phyloP scores from a whole-genome alignment of 345 rosid genomes.

The Populus tremula region DNA sequence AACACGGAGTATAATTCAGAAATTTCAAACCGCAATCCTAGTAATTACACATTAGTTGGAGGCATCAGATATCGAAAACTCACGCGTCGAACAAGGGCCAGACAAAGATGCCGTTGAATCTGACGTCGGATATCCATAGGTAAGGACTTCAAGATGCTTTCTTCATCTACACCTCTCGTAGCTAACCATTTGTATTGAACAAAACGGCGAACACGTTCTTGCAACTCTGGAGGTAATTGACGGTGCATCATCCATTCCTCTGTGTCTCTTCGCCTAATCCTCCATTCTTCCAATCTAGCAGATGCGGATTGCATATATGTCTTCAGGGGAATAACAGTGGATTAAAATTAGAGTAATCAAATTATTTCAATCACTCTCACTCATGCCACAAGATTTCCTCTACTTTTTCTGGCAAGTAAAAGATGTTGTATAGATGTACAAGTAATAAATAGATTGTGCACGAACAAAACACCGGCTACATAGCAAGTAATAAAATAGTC shows the following conservation, averaged over 20 bases:
- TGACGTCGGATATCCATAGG: slow-evolving; percentile 87
- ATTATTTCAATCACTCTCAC: neutral
- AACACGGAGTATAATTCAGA: too few species aligned
- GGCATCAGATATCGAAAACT: slow-evolving; percentile 13
- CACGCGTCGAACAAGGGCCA: slow-evolving; percentile 88
- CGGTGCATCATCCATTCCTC: slow-evolving; percentile 99
- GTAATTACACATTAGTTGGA: too few species aligned
- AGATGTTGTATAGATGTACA: too few species aligned
- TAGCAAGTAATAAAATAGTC: too few species aligned
- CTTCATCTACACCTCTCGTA: slow-evolving; percentile 91
- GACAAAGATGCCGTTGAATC: slow-evolving; percentile 87
- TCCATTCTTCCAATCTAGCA: slow-evolving; percentile 84
- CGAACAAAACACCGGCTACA: too few species aligned
- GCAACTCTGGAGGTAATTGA: slow-evolving; percentile 71
- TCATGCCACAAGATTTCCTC: neutral
- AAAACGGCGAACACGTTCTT: slow-evolving; percentile 71
- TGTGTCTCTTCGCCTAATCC: slow-evolving; percentile 80
- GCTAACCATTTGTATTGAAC: slow-evolving; percentile 93
- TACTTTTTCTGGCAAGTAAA: too few species aligned
- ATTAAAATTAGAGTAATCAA: neutral
- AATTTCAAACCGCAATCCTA: too few species aligned
- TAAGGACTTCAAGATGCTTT: slow-evolving; percentile 61
- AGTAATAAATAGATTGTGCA: too few species aligned
- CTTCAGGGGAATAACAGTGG: slow-evolving; percentile 37
- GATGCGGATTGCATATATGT: slow-evolving; percentile 82